Conservation (phyloP, 2,329 filamentous ascomycete genomes). For the Clonostachys solani region DNA sequence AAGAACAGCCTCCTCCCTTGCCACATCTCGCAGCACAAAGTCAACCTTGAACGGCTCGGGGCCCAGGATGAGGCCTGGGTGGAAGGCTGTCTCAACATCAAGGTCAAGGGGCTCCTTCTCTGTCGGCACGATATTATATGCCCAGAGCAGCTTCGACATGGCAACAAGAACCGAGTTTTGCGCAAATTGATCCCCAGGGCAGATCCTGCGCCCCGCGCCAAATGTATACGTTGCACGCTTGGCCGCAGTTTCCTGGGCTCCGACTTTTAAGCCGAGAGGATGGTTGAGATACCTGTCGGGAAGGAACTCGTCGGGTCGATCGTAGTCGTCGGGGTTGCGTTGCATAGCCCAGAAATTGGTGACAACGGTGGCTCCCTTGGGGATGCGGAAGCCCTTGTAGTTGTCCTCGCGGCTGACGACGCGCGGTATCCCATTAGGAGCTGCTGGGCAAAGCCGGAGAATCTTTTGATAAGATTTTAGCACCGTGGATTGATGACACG, state of each 20-base stretch:
- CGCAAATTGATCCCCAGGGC: slow-evolving; percentile 41
- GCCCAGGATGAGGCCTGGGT: not conserved
- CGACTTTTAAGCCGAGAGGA: slow-evolving; percentile 6
- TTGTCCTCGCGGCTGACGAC: not conserved
- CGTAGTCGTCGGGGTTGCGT: slow-evolving; percentile 1
- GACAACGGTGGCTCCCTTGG: slow-evolving; percentile 65
- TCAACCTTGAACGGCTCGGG: not conserved
- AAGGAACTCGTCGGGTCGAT: not conserved
- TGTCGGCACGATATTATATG: slow-evolving; percentile 5
- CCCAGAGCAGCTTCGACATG: slow-evolving; percentile 39
- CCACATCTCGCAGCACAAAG: not conserved
- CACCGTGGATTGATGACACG: too few species aligned
- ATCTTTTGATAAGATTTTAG: not conserved
- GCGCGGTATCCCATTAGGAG: not conserved
- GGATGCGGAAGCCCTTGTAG: slow-evolving; percentile 4
- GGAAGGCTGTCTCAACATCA: not conserved
- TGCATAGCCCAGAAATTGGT: slow-evolving; percentile 2
- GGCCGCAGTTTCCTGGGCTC: not conserved
- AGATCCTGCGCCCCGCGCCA: slow-evolving; percentile 39
- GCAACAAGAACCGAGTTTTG: slow-evolving; percentile 33
- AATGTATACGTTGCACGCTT: slow-evolving; percentile 28
- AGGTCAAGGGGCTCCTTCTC: not conserved
- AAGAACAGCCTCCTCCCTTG: not conserved
- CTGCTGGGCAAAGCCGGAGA: not conserved
- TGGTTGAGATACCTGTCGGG: slow-evolving; percentile 7